A percentile compares a stretch with the other conserved stretches of the same genome.
Conservation (phyloP, 78 protist species). For the Speleostelium caveatum region DNA sequence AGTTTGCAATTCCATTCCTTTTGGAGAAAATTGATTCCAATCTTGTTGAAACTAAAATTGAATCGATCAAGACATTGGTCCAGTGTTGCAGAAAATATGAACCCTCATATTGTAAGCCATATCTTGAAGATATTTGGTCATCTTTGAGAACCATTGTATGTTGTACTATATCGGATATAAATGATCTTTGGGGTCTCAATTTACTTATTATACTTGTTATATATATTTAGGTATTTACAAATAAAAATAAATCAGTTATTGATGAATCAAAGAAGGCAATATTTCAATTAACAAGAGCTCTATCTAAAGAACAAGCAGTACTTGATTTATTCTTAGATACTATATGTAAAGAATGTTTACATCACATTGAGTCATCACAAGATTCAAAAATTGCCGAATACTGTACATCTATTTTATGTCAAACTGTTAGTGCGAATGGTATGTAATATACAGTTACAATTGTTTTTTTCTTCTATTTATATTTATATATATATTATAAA, state of each 20-base stretch:
- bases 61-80: conserved; percentile 43
- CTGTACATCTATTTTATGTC: conserved; percentile 67
- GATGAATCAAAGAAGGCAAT: conserved; percentile 74
- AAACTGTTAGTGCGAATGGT: conserved; percentile 61
- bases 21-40: conserved; percentile 67
- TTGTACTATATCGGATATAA: too few relatives aligned
- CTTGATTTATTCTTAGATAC: conserved; percentile 31
- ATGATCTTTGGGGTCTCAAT: too few relatives aligned
- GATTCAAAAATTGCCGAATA: conserved; percentile 66
- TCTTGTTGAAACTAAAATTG: conserved; percentile 70
- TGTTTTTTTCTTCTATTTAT: neutral
- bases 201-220: neutral
- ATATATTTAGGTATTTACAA: conserved; percentile 18
- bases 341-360: conserved; percentile 66
- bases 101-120: conserved; percentile 22
- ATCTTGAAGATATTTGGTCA: conserved; percentile 71
- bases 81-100: conserved; percentile 58
- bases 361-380: conserved; percentile 69
- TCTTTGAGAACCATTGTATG: conserved; percentile 43
- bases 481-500: neutral
- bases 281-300: conserved; percentile 19
- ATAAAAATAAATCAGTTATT: conserved; percentile 40
- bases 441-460: neutral
- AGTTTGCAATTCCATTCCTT: conserved; percentile 69
- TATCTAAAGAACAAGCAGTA: conserved; percentile 16